Evolutionary conservation across 495 filamentous ascomycete genomes (phyloP).

Genomic region (Hypoxylon intermedium): DNA sequence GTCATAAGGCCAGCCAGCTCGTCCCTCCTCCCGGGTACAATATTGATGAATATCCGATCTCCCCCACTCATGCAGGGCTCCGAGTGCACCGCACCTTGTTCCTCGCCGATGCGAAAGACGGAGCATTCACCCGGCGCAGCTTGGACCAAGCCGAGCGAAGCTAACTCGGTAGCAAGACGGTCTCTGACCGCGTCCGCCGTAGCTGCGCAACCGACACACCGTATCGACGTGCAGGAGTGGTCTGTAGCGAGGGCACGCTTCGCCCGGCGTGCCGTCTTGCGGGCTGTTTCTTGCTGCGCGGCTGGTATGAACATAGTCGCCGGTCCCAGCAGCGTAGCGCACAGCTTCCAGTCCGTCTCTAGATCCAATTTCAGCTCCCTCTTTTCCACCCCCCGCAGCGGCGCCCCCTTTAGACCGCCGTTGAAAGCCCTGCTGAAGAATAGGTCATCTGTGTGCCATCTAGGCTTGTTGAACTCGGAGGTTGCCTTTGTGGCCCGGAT

Average conservation of each 20-base stretch:
- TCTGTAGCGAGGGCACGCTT: constrained; percentile 24
- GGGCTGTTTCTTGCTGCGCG: constrained; percentile 30
- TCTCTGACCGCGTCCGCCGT: constrained; percentile 40
- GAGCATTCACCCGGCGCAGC: constrained; percentile 25
- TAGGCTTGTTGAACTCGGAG: constrained; percentile 40
- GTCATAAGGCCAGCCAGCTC: constrained; percentile 38
- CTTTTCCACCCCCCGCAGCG: constrained; percentile 4
- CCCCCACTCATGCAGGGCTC: constrained; percentile 40
- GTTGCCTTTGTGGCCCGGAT: constrained; percentile 45
- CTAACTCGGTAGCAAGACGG: constrained; percentile 24
- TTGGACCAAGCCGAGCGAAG: constrained; percentile 21
- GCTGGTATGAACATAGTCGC: constrained; percentile 42
- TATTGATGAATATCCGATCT: constrained; percentile 46
- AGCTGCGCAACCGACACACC: constrained; percentile 41
- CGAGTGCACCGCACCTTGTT: constrained; percentile 45
- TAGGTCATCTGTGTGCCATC: constrained; percentile 48
- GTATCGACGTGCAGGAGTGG: constrained; percentile 40
- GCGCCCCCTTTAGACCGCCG: constrained; percentile 8
- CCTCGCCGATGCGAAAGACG: constrained; percentile 41
- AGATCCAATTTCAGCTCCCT: constrained; percentile 16
- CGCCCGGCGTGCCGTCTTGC: constrained; percentile 20
- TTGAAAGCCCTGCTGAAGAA: constrained; percentile 37
- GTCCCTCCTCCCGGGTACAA: constrained; percentile 41
- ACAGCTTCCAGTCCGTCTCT: constrained; percentile 47
- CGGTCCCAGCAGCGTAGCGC: constrained; percentile 44